Evolutionary conservation across 2,329 filamentous ascomycete species (phyloP), one percentile per base, ranked within the genome.

Genomic region (Curvularia lunata): DNA sequence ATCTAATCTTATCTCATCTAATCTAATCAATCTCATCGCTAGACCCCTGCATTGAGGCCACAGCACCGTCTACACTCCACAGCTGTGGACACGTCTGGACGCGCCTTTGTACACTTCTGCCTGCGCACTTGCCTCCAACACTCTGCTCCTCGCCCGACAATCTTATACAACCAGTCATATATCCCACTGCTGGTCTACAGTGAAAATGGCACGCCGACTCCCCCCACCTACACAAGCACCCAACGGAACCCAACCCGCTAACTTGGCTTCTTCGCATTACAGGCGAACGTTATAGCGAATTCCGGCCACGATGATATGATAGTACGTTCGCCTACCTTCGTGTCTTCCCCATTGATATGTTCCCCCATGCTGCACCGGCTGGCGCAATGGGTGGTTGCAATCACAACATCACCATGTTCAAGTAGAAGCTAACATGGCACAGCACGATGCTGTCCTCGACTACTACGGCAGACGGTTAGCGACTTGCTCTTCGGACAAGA

Each of bases 221-320:
- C 52, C 42, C 41, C 46, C 30, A 32, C 53, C 51, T 52, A 32
- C 58, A 54, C 34, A 60, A 40, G 59, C 60, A 52, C 52, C 61
- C 66, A 65, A 67, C 67, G 62, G 59, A 68, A 58, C 57, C 69
- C 66, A 45, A 50, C 58, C 68, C 65, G 66, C 72, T 75, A 69
- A 75, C 63, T 64, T 61, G 62, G 65, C 61, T 45, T 67, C 63
- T 57, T 62, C 60, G 32, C 62, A 62, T 65, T 66, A 51, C 61
- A 89, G 88, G 85, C 89, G 58, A 90, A 93, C 82, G 87, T 91
- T 72, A 92, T 93, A 79, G 86, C 89, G 65, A 92, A 91, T 79
- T 90, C 89, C 62, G 90, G 90, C 75, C 95, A 99, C 83, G 94
- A 98, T 89, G 94, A 97, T 78, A 98, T 98, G 94, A 97, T 99